Evolutionary conservation across 208 protist genomes (phyloP).

Genomic region (Trypanosoma grayi): DNA sequence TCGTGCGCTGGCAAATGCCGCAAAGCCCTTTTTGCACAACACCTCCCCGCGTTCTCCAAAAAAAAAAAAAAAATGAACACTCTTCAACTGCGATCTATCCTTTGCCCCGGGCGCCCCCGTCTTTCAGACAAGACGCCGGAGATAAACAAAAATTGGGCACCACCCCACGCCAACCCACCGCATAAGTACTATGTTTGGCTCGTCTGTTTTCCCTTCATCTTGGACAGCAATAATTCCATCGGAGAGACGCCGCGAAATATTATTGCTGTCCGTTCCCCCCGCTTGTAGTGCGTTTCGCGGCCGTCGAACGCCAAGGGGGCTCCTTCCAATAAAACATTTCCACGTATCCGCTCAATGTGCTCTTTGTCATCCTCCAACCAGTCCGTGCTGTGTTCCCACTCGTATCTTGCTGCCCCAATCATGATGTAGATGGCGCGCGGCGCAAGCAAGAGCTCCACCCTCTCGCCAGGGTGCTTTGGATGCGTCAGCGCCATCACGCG

Average conservation of each 20-base stretch:
- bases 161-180: no score
- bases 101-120: no score
- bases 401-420: slow-evolving; percentile 70
- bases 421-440: slow-evolving; percentile 73
- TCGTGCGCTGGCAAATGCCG: no score
- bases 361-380: slow-evolving; percentile 74
- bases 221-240: slow-evolving; percentile 63
- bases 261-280: slow-evolving; percentile 64
- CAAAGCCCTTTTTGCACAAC: no score
- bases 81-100: no score
- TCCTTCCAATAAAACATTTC: slow-evolving; percentile 50
- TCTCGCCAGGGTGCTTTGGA: slow-evolving; percentile 52
- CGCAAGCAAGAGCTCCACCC: slow-evolving; percentile 73
- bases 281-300: slow-evolving; percentile 37
- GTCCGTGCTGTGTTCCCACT: slow-evolving; percentile 85
- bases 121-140: no score
- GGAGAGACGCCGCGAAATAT: slow-evolving; percentile 83
- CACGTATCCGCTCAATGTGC: slow-evolving; percentile 60
- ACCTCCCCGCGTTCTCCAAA: no score
- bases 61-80: no score
- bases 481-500: slow-evolving; percentile 86
- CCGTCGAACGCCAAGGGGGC: slow-evolving; percentile 71
- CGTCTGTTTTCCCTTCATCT: slow-evolving; percentile 5
- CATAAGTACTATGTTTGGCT: no score
- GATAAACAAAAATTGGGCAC: no score